Evolutionary conservation across 2,329 filamentous ascomycete genomes (phyloP).

Genomic region (Aschersonia sp.): DNA sequence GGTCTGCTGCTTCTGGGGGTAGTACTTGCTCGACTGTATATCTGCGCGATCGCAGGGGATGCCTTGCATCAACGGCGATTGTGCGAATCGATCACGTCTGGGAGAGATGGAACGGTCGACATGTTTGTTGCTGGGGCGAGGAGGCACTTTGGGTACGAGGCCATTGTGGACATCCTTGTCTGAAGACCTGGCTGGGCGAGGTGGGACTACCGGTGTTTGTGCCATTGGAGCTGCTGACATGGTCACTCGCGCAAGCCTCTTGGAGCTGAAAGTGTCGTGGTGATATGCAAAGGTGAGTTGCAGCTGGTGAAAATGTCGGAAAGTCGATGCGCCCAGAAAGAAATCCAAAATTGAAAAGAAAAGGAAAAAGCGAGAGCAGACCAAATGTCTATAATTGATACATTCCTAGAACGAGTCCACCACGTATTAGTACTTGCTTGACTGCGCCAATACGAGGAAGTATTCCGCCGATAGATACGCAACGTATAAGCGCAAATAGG

Average conservation of each 20-base stretch:
- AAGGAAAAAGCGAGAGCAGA: too few species aligned
- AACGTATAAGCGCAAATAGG: too few species aligned
- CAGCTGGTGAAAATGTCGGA: too few species aligned
- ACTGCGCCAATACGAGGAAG: too few species aligned
- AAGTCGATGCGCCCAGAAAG: too few species aligned
- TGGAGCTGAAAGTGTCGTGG: background rate
- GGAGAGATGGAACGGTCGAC: constrained; percentile 66
- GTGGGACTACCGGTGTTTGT: constrained; percentile 37
- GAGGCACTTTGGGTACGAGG: constrained; percentile 55
- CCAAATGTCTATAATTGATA: too few species aligned
- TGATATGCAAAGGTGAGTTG: background rate
- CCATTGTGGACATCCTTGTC: constrained; percentile 25
- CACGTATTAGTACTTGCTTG: too few species aligned
- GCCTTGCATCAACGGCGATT: constrained; percentile 70
- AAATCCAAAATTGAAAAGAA: too few species aligned
- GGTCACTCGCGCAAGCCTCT: background rate
- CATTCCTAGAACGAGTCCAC: too few species aligned
- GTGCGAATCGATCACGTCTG: constrained; percentile 63
- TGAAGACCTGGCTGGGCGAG: constrained; percentile 36
- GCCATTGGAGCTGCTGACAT: constrained; percentile 39
- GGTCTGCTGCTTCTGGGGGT: constrained; percentile 16
- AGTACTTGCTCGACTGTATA: constrained; percentile 19
- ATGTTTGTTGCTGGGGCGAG: constrained; percentile 58
- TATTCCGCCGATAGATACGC: too few species aligned
- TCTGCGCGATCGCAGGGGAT: constrained; percentile 30